Evolutionary conservation across 345 rosid species (phyloP).

Genomic region (Hypericum perforatum): DNA sequence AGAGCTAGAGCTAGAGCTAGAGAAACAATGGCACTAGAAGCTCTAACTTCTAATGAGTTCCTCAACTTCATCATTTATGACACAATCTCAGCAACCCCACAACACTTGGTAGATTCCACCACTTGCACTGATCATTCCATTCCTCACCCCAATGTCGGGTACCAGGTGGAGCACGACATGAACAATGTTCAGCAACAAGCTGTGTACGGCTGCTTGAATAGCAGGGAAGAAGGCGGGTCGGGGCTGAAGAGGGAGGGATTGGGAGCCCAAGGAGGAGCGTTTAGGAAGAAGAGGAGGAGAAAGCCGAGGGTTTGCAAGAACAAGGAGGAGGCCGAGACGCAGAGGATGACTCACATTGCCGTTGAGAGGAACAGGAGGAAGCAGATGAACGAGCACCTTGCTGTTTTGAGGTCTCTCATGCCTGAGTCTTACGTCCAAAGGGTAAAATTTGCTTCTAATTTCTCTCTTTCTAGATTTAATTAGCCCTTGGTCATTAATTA

Average conservation of each 20-base stretch:
- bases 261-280: slow-evolving; percentile 28
- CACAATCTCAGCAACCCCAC: slow-evolving; percentile 51
- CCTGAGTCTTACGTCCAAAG: slow-evolving; percentile 75
- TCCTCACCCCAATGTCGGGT: no score
- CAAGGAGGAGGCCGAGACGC: slow-evolving; percentile 76
- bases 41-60: slow-evolving; percentile 61
- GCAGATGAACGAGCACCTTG: slow-evolving; percentile 80
- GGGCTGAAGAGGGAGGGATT: slow-evolving; percentile 9
- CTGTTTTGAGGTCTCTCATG: slow-evolving; percentile 75
- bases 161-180: no score
- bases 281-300: slow-evolving; percentile 56
- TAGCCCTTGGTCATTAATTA: not conserved
- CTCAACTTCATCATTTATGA: slow-evolving; percentile 53
- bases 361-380: slow-evolving; percentile 84
- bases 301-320: slow-evolving; percentile 70
- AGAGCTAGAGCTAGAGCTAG: slow-evolving; percentile 1
- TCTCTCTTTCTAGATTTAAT: not conserved
- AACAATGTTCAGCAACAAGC: no score
- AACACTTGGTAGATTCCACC: no score
- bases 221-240: not conserved
- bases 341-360: slow-evolving; percentile 88
- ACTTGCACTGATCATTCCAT: no score
- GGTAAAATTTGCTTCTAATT: slow-evolving; percentile 29
- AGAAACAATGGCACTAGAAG: slow-evolving; percentile 35
- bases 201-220: no score